A percentile compares a stretch with the other conserved stretches of the same genome.
Conservation (phyloP, 805 yeast species). For the Ogataea nakhonphanomensis region DNA sequence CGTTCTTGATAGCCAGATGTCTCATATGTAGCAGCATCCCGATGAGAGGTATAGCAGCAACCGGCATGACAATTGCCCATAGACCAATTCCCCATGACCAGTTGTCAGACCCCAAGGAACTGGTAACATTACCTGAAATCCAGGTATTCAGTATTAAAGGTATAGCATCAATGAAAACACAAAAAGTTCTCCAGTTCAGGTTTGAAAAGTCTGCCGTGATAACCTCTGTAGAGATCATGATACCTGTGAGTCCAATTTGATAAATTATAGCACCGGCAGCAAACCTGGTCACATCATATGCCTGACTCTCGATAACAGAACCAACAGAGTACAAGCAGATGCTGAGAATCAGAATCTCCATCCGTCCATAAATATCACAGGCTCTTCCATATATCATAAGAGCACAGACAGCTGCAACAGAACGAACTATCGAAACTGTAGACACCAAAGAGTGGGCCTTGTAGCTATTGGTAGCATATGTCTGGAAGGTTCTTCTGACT, state of each 20-base stretch:
- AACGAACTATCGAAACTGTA: slow-evolving; percentile 21
- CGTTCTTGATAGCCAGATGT: slow-evolving; percentile 7
- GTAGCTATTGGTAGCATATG: slow-evolving; percentile 31
- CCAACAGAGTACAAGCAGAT: slow-evolving; percentile 24
- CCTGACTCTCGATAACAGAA: slow-evolving; percentile 22
- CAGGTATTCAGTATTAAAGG: slow-evolving; percentile 42
- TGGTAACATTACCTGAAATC: slow-evolving; percentile 39
- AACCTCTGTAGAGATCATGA: slow-evolving; percentile 18
- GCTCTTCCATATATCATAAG: slow-evolving; percentile 25
- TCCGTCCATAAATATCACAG: slow-evolving; percentile 27
- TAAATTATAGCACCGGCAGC: slow-evolving; percentile 24
- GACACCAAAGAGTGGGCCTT: slow-evolving; percentile 23
- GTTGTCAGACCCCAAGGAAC: slow-evolving; percentile 30
- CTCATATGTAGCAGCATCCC: slow-evolving; percentile 32
- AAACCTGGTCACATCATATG: slow-evolving; percentile 23
- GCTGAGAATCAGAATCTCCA: slow-evolving; percentile 18
- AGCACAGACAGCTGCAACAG: slow-evolving; percentile 24
- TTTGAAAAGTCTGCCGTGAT: slow-evolving; percentile 28
- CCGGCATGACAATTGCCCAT: slow-evolving; percentile 44
- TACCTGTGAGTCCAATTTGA: slow-evolving; percentile 24
- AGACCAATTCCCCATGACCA: slow-evolving; percentile 55
- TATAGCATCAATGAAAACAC: slow-evolving; percentile 23
- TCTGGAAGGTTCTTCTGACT: slow-evolving; percentile 33
- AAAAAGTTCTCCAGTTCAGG: slow-evolving; percentile 28
- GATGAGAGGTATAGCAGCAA: slow-evolving; percentile 34